A percentile compares a stretch with the other conserved stretches of the same genome.
Conservation (phyloP, 2,329 filamentous ascomycete species). For the Colletotrichum australisinense region DNA sequence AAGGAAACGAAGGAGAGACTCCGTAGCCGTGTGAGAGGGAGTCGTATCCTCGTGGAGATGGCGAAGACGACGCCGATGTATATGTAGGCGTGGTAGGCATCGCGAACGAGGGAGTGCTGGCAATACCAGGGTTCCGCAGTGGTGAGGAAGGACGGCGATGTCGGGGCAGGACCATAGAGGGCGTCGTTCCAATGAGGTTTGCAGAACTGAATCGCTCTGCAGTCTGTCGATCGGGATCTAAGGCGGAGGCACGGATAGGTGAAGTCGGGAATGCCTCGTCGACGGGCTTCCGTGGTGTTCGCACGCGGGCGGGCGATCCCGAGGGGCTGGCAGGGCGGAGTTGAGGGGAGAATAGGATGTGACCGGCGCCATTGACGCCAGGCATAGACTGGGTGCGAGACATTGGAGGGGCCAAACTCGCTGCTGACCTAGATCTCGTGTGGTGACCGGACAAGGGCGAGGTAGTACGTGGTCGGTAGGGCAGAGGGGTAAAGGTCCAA, state of each 20-base stretch:
- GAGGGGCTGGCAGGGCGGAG: slow-evolving; percentile 66
- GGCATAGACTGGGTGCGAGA: slow-evolving; percentile 74
- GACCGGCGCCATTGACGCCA: slow-evolving; percentile 69
- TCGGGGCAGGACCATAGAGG: slow-evolving; percentile 41
- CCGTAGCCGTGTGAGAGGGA: slow-evolving; percentile 58
- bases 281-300: slow-evolving; percentile 65
- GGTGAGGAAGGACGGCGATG: slow-evolving; percentile 68
- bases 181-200: slow-evolving; percentile 50
- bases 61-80: slow-evolving; percentile 58
- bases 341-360: slow-evolving; percentile 66
- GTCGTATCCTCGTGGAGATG: slow-evolving; percentile 62
- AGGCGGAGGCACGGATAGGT: slow-evolving; percentile 65
- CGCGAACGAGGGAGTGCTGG: slow-evolving; percentile 49
- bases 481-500: slow-evolving; percentile 60
- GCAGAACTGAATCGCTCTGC: slow-evolving; percentile 65
- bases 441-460: slow-evolving; percentile 70
- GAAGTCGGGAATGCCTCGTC: slow-evolving; percentile 71
- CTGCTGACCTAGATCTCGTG: slow-evolving; percentile 67
- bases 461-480: slow-evolving; percentile 71
- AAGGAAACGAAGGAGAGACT: slow-evolving; percentile 59
- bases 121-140: slow-evolving; percentile 58
- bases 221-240: slow-evolving; percentile 61
- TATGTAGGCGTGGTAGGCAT: slow-evolving; percentile 57
- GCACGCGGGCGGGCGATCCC: slow-evolving; percentile 63
- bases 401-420: slow-evolving; percentile 67